Evolutionary conservation across 345 rosid species (phyloP).

Genomic region (Psidium guajava): DNA sequence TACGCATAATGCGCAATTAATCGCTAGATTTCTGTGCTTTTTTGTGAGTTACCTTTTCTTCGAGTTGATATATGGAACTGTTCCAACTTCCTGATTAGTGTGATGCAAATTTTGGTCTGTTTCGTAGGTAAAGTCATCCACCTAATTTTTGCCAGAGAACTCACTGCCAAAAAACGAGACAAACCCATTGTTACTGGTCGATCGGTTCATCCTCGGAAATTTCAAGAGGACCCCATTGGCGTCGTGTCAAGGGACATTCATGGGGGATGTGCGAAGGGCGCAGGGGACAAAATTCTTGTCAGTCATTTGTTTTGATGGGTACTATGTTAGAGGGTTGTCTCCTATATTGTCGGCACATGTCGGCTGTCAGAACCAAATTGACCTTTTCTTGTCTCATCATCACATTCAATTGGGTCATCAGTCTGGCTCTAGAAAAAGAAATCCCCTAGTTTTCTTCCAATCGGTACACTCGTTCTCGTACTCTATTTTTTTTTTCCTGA

Average conservation of each 20-base stretch:
- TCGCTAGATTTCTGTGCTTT: not conserved
- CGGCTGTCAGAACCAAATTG: not conserved
- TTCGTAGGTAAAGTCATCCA: not conserved
- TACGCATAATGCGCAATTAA: not conserved
- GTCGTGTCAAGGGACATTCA: not conserved
- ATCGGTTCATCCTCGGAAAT: not conserved
- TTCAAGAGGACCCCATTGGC: not conserved
- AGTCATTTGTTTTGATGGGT: not conserved
- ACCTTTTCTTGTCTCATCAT: not conserved
- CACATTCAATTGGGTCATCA: not conserved
- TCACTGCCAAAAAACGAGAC: not conserved
- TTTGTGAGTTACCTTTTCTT: no score
- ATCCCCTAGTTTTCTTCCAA: not conserved
- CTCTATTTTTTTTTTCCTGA: not conserved
- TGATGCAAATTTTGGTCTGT: not conserved
- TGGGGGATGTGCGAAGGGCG: not conserved
- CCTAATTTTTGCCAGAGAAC: not conserved
- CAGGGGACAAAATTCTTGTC: not conserved
- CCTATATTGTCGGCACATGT: not conserved
- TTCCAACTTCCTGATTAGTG: not conserved
- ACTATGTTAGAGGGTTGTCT: not conserved
- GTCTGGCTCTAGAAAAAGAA: not conserved
- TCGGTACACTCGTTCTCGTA: not conserved
- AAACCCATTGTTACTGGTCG: not conserved
- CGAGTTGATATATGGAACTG: not conserved